Conservation (phyloP, 2,329 filamentous ascomycete genomes). For the Verticillium zaregamsianum region DNA sequence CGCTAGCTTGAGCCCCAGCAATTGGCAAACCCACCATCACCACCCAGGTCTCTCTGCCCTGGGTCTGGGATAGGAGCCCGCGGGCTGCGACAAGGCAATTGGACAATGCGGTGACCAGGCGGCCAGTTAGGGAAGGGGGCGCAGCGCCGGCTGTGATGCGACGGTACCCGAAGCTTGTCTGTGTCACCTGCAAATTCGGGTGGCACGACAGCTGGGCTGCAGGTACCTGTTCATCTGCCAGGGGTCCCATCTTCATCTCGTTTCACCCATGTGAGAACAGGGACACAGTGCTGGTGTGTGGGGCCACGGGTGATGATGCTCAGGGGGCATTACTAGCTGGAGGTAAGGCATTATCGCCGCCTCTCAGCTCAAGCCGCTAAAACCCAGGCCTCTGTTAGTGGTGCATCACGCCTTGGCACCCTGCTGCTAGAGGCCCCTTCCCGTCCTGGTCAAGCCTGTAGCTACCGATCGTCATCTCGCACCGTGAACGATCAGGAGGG, state of each 20-base stretch:
- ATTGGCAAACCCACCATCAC: background rate
- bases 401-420: background rate
- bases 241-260: conserved; percentile 1
- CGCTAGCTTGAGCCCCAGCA: background rate
- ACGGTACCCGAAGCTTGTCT: background rate
- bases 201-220: background rate
- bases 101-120: background rate
- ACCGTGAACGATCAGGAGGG: background rate
- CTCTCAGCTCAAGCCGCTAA: background rate
- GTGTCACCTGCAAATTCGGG: background rate
- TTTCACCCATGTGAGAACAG: background rate
- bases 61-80: background rate
- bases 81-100: background rate
- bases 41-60: too few species aligned
- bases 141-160: background rate
- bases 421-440: background rate
- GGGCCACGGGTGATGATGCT: background rate
- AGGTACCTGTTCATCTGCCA: conserved; percentile 2
- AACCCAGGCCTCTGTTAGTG: background rate
- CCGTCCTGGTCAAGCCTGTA: background rate
- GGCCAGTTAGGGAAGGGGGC: background rate
- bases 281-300: background rate
- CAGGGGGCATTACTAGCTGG: background rate
- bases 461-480: background rate
- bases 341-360: background rate